Evolutionary conservation across 208 protist genomes (phyloP), one percentile per base, ranked within the genome.

Genomic region (Leishmania major): DNA sequence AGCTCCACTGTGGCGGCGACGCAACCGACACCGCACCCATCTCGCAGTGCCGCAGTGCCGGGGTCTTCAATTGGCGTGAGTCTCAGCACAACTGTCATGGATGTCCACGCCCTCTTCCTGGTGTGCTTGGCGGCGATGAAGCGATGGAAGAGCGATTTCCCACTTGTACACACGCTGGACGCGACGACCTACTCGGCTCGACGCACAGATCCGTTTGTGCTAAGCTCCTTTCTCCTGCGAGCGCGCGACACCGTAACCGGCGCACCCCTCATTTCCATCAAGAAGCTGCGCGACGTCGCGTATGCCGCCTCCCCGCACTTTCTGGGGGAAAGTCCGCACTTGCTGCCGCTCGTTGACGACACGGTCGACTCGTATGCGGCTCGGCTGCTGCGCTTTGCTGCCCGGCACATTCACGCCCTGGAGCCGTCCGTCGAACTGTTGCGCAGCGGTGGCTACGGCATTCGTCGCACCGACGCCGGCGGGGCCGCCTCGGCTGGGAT

Each of bases 191-290:
- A 82, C 47, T 93, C 91, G 0, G 78, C 87, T 4, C 90, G 84
- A 62, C 77, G 85, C 73, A 87, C 83, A 37, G 93, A 96, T 43
- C 82, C 93, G 0, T 91, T 94, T 69, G 77, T 94, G 1, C 73
- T 96, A 37, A 83, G 89, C 66, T 80, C 84, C 5, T 88, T 84
- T 57, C 78, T 93, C 17, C 69, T 96, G 28, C 60, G 66, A 37
- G 37, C 70, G 3, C 75, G 71, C 1, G 62, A 87, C 51, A 51
- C n/a, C 1, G 78, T 59, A 22, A 78, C 64, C 2, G 66, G 75
- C 6, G 75, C 79, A n/a, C 79, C 78, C 28, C 49, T 82, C 40
- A 67, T 93, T n/a, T 87, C 86, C 35, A 71, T 93, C 22, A 49
- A 59, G 1, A 84, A 84, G 62, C 81, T 93, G 51, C 88, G 87